Evolutionary conservation across 768 basidiomycete genomes (phyloP).

Genomic region (Tylopilus felleus): DNA sequence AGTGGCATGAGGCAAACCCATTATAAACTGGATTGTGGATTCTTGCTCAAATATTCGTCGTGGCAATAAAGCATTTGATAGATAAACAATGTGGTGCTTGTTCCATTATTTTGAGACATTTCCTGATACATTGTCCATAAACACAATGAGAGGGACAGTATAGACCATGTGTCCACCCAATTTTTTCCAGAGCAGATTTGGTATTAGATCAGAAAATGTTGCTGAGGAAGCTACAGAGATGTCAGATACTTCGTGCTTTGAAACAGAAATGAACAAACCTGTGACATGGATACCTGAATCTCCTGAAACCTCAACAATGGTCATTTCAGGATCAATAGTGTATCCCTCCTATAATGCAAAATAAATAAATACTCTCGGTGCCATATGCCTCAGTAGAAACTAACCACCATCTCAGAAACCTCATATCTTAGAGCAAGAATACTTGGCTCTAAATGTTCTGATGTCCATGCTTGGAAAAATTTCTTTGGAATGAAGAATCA

Average conservation of each 20-base stretch:
- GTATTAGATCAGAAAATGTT: slow-evolving; percentile 10
- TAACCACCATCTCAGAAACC: slow-evolving; percentile 1
- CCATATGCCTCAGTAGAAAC: neutral
- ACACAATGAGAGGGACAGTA: slow-evolving; percentile 26
- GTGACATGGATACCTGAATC: slow-evolving; percentile 3
- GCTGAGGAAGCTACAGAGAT: neutral
- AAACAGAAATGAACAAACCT: neutral
- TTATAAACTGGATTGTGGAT: slow-evolving; percentile 28
- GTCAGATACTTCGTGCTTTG: neutral
- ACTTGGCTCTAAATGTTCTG: neutral
- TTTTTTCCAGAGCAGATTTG: slow-evolving; percentile 15
- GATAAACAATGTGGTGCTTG: slow-evolving; percentile 33
- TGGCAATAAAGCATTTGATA: slow-evolving; percentile 32
- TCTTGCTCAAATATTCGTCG: slow-evolving; percentile 32
- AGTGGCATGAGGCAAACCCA: slow-evolving; percentile 33
- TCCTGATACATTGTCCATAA: slow-evolving; percentile 36
- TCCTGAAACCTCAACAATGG: neutral
- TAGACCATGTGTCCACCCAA: slow-evolving; percentile 20
- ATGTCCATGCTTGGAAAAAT: slow-evolving; percentile 8
- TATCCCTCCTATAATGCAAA: slow-evolving; percentile 9
- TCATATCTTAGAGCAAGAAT: slow-evolving; percentile 6
- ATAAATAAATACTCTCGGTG: neutral
- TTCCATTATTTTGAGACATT: slow-evolving; percentile 39
- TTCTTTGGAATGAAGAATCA: slow-evolving; percentile 14
- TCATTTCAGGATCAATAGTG: slow-evolving; percentile 1